Conservation (phyloP, 305 asterid genomes). For the Ruellia speciosa region DNA sequence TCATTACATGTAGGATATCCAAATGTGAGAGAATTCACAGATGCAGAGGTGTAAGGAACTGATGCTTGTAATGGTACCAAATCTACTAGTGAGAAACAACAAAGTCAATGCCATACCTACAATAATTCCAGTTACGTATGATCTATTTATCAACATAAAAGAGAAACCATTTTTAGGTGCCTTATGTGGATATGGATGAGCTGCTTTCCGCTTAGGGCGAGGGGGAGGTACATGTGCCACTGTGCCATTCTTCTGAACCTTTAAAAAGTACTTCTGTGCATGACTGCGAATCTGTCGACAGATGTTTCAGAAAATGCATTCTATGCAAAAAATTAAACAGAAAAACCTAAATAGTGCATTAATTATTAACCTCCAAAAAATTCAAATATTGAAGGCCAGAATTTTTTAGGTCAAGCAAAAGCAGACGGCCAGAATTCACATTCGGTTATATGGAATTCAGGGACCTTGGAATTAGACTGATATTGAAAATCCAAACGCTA, state of each 20-base stretch:
- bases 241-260: constrained; percentile 93
- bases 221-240: constrained; percentile 95
- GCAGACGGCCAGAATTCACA: constrained; percentile 7
- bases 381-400: not conserved
- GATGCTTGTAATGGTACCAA: constrained; percentile 51
- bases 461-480: not conserved
- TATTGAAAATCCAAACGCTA: not conserved
- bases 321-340: constrained; percentile 4
- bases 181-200: constrained; percentile 97
- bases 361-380: not conserved
- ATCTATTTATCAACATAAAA: constrained; percentile 7
- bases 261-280: constrained; percentile 89
- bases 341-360: constrained; percentile 1
- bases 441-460: constrained; percentile 10
- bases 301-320: constrained; percentile 3
- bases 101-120: constrained; percentile 19
- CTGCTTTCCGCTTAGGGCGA: constrained; percentile 97
- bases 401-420: not conserved
- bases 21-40: not conserved
- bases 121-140: constrained; percentile 8
- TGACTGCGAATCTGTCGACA: constrained; percentile 78
- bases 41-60: constrained; percentile 46
- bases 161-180: constrained; percentile 87
- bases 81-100: constrained; percentile 33
- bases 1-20: not conserved